These are phyloP conservation scores for Penstemon barbatus DNA, from an alignment of 257 asterid genomes.

Conservation along the genomic window DNA sequence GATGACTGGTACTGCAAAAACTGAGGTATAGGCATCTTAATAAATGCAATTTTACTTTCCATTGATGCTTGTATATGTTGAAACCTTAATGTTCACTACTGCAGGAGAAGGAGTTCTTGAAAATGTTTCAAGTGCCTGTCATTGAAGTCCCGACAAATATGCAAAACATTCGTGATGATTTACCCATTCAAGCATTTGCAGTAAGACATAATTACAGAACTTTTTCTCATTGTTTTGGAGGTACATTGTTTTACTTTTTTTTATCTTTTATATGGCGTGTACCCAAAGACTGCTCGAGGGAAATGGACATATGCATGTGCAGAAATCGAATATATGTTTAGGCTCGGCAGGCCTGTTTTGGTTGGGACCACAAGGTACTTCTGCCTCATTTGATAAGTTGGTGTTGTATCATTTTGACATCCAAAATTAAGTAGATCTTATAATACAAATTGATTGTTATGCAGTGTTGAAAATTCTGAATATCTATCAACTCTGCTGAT, in stretches of 20 bases:
- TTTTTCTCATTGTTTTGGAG: conserved; percentile 16
- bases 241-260: conserved; percentile 26
- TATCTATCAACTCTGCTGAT: conserved; percentile 72
- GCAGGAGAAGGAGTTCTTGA: conserved; percentile 94
- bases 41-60: conserved; percentile 16
- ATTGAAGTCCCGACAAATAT: conserved; percentile 94
- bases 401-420: not conserved
- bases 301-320: conserved; percentile 85
- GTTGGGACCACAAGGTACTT: conserved; percentile 95
- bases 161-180: conserved; percentile 82
- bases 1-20: conserved; percentile 99
- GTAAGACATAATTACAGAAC: conserved; percentile 47
- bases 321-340: conserved; percentile 84
- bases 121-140: conserved; percentile 89
- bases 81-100: conserved; percentile 7
- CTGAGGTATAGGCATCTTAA: conserved; percentile 59
- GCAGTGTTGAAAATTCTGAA: conserved; percentile 98
- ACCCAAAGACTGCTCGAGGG: conserved; percentile 80
- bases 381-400: conserved; percentile 19
- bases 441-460: conserved; percentile 31
- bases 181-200: conserved; percentile 91
- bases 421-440: conserved; percentile 17
- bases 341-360: conserved; percentile 87
- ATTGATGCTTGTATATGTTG: conserved; percentile 17
- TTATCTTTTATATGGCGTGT: conserved; percentile 29